Percentiles rank a stretch among this genome's conserved stretches.
Conservation (phyloP, 148 eudicot genomes). For the Dianthus caryophyllus region DNA sequence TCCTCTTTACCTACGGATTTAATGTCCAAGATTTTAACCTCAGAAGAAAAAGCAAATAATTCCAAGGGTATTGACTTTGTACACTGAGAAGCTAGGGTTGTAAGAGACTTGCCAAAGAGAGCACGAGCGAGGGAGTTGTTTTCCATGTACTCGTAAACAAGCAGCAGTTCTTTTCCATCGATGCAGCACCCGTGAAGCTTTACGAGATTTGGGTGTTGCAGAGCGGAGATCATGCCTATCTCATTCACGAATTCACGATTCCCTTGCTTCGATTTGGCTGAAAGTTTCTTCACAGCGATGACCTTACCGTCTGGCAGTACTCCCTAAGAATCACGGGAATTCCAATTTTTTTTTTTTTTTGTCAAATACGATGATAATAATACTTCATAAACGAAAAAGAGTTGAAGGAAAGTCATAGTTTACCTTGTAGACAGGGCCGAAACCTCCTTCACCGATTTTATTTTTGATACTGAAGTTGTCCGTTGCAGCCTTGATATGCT, state of each 20-base stretch:
- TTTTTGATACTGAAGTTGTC: slow-evolving; percentile 54
- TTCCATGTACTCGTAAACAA: slow-evolving; percentile 77
- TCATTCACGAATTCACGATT: slow-evolving; percentile 75
- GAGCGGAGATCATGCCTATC: slow-evolving; percentile 81
- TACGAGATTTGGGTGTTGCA: slow-evolving; percentile 88
- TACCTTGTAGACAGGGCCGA: slow-evolving; percentile 93
- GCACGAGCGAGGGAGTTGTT: slow-evolving; percentile 79
- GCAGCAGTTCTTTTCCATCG: slow-evolving; percentile 67
- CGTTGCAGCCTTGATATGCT: slow-evolving; percentile 76
- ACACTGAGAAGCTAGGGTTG: neutral
- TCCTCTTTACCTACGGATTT: slow-evolving; percentile 39
- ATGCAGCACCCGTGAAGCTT: slow-evolving; percentile 78
- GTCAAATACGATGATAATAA: too few relatives aligned
- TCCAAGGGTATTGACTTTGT: neutral
- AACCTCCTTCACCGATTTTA: slow-evolving; percentile 93
- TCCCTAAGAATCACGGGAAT: slow-evolving; percentile 53
- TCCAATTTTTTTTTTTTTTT: too few relatives aligned
- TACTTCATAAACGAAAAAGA: too few relatives aligned
- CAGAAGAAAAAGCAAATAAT: too few relatives aligned
- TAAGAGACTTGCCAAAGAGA: slow-evolving; percentile 48
- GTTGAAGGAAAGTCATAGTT: neutral
- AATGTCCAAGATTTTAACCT: too few relatives aligned
- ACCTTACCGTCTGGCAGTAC: slow-evolving; percentile 56
- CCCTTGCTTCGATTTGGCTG: slow-evolving; percentile 78
- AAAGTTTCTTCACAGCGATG: slow-evolving; percentile 84